Evolutionary conservation across 305 asterid genomes (phyloP).

Genomic region (Withania somnifera): DNA sequence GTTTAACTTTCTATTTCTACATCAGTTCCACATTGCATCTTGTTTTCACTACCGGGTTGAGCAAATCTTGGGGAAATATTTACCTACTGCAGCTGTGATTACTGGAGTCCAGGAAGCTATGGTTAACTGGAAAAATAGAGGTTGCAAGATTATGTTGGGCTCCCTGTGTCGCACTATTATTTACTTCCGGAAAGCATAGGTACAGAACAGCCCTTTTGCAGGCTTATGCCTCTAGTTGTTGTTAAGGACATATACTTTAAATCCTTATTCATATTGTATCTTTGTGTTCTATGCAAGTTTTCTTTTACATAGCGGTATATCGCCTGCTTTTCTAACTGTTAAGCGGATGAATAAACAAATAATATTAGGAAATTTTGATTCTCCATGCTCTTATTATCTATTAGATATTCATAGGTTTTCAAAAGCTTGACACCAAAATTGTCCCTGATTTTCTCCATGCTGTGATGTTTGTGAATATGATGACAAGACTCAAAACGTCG

Average conservation of each 20-base stretch:
- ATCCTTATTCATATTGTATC: background rate
- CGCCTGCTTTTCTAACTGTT: background rate
- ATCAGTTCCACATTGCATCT: background rate
- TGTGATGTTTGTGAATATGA: background rate
- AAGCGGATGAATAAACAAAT: background rate
- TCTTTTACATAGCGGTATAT: background rate
- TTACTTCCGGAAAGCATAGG: background rate
- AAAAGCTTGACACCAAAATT: background rate
- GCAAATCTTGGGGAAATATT: background rate
- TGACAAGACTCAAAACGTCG: background rate
- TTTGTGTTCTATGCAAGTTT: background rate
- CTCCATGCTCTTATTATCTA: background rate
- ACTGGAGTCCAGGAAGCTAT: background rate
- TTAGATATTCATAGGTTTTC: background rate
- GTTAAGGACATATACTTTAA: background rate
- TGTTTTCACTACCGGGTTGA: background rate
- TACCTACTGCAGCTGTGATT: background rate
- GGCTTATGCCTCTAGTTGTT: background rate
- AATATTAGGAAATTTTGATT: background rate
- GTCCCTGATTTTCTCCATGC: background rate
- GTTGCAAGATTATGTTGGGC: background rate
- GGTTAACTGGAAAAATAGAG: background rate
- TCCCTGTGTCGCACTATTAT: background rate
- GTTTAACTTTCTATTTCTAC: background rate
- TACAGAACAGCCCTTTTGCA: background rate